Base-by-base conservation (phyloP, 768 basidiomycete species). In the Gymnopilus junonius region DNA sequence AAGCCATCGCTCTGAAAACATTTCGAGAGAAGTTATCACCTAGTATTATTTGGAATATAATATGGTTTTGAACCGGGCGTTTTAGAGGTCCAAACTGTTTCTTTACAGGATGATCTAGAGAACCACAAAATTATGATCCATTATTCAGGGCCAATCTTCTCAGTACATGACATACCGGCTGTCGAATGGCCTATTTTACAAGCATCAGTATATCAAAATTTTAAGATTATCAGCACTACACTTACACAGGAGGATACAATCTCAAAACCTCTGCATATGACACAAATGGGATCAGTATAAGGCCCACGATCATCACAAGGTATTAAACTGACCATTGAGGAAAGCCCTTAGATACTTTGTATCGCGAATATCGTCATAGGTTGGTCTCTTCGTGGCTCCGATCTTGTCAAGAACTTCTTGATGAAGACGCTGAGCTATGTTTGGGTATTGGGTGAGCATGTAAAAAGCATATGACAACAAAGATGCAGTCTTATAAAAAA, bases 281-380 rank as follows among this genome's bases (percentile, higher is more conserved):
- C 8, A n/a, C 17, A 42, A 7, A n/a, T 17, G 7, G 11, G n/a
- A 7, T 42, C 5, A 20, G 11, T 3, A 42, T 42, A 8, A n/a
- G n/a, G n/a, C n/a, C n/a, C n/a, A n/a, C n/a, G n/a, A n/a, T n/a
- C 6, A 42, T 2, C 4, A 6, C 12, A 10, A n/a, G 17, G 17
- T 17, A 4, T 20, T 4, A 42, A 21, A 43, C 65, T 8, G 48
- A 75, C 77, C 76, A 53, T 78, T 76, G 37, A 78, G 66, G n/a
- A 76, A 70, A 1, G 75, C 73, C 3, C 73, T 61, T 42, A 74
- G 37, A 46, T 72, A 76, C 60, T 80, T 83, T 80, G 85, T 80
- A 2, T 80, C 75, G 45, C 77, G 77, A 59, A 85, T 74, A 55
- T 83, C 75, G 11, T 83, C 82, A 62, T 76, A 80, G 0, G 77